Conservation (phyloP, 2,329 filamentous ascomycete species). For the Apiospora arundinis region DNA sequence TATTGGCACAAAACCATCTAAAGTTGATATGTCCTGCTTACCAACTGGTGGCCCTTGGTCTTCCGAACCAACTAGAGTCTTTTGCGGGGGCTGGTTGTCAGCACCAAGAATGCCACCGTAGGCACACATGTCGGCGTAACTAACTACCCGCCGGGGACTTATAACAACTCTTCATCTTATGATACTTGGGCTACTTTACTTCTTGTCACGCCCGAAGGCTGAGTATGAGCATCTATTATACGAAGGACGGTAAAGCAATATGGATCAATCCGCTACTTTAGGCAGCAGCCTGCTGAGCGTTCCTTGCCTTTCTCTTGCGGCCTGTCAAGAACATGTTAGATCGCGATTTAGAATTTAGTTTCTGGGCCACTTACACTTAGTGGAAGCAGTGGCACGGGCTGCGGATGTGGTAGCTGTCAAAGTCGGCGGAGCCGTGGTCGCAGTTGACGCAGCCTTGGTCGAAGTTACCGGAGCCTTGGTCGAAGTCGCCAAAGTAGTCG, state of each 20-base stretch:
- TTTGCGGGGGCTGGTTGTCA: too few relatives aligned
- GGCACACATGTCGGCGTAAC: neutral
- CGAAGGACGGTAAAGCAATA: neutral
- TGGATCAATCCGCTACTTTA: neutral
- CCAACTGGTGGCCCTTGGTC: neutral
- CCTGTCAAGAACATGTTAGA: neutral
- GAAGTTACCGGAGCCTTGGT: neutral
- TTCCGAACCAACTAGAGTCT: neutral
- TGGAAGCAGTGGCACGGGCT: neutral
- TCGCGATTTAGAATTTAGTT: neutral
- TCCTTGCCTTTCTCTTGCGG: slow-evolving; percentile 20
- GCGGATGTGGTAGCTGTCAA: neutral
- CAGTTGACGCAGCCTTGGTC: neutral
- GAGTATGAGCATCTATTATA: neutral
- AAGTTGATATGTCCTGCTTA: neutral
- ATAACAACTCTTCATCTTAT: neutral
- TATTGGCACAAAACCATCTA: too few relatives aligned
- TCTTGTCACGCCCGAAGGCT: neutral
- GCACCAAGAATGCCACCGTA: neutral
- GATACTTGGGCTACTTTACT: neutral
- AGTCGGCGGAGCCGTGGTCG: neutral
- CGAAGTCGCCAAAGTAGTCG: slow-evolving; percentile 8
- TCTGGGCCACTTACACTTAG: neutral
- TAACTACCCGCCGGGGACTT: neutral
- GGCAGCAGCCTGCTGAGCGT: neutral